Conservation (phyloP, 768 basidiomycete species). For the Dentipellis fragilis region DNA sequence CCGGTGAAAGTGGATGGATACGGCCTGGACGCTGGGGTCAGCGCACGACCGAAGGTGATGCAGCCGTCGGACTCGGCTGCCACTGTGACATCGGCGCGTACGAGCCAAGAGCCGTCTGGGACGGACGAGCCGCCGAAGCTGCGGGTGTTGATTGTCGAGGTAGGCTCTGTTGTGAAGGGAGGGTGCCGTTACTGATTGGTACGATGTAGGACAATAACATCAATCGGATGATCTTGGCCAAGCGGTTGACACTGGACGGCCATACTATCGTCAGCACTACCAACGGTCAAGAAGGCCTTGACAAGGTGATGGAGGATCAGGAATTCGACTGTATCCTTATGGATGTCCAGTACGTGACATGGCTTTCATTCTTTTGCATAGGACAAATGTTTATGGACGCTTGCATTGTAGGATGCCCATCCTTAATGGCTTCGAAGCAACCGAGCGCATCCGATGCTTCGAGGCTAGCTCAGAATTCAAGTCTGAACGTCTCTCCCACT, state of each 20-base stretch:
- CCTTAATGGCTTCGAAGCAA: constrained; percentile 63
- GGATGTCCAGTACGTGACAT: constrained; percentile 62
- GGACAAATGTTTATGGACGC: neutral
- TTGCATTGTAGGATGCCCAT: constrained; percentile 57
- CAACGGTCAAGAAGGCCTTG: constrained; percentile 70
- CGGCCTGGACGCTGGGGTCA: constrained; percentile 6
- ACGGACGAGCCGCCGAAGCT: constrained; percentile 13
- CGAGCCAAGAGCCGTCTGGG: too few relatives aligned
- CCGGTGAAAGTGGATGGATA: constrained; percentile 16
- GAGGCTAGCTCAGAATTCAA: constrained; percentile 28
- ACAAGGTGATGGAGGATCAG: constrained; percentile 44
- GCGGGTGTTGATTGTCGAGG: constrained; percentile 62
- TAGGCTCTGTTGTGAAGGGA: constrained; percentile 17
- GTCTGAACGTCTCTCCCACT: constrained; percentile 29
- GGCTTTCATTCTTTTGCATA: neutral
- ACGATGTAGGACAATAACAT: constrained; percentile 58
- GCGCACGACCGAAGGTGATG: too few relatives aligned
- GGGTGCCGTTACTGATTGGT: neutral
- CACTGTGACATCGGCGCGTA: too few relatives aligned
- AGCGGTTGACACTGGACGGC: constrained; percentile 55
- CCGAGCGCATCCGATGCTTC: constrained; percentile 51
- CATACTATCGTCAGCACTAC: constrained; percentile 55
- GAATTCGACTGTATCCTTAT: constrained; percentile 69
- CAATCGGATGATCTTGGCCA: constrained; percentile 61
- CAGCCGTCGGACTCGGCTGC: too few relatives aligned